Evolutionary conservation across 1,284 basidiomycete species (phyloP).

Genomic region (Leccinum cinnamomeum): DNA sequence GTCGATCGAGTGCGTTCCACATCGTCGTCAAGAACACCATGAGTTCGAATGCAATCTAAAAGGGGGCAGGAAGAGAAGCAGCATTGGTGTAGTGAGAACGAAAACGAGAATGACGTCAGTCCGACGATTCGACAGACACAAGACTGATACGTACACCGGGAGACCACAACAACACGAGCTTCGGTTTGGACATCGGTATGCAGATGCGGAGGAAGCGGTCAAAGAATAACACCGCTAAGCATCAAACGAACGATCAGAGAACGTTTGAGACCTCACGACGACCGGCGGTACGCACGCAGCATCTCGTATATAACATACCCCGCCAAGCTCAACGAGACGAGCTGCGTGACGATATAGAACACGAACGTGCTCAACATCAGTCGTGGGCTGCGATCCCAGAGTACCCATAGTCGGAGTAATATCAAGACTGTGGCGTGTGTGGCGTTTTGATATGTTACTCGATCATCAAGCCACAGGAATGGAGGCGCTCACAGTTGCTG

Average conservation of each 20-base stretch:
- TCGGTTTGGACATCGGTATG: conserved; percentile 12
- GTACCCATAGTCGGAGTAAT: conserved; percentile 44
- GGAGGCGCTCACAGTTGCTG: conserved; percentile 38
- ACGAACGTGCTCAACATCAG: conserved; percentile 39
- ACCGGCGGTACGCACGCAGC: conserved; percentile 30
- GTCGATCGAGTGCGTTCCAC: conserved; percentile 39
- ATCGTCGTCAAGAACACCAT: conserved; percentile 23
- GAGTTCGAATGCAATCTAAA: conserved; percentile 30
- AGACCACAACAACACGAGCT: conserved; percentile 31
- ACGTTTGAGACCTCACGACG: rapidly evolving
- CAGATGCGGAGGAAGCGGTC: conserved; percentile 19
- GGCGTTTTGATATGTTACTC: not conserved
- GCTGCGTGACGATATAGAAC: conserved; percentile 36
- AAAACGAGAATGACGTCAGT: too few relatives aligned
- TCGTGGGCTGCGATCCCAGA: conserved; percentile 39
- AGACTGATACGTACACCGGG: conserved; percentile 31
- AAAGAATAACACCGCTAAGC: conserved; percentile 17
- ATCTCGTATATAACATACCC: conserved; percentile 33
- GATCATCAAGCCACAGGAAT: conserved; percentile 3
- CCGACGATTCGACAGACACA: not conserved
- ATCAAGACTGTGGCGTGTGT: conserved; percentile 29
- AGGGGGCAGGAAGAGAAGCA: not conserved
- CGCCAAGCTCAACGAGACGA: conserved; percentile 29
- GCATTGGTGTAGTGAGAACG: not conserved
- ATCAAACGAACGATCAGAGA: not conserved